A percentile compares a stretch with the other conserved stretches of the same genome.
phyloP scores from a whole-genome alignment of 345 rosid genomes.

The Microthlaspi erraticum region DNA sequence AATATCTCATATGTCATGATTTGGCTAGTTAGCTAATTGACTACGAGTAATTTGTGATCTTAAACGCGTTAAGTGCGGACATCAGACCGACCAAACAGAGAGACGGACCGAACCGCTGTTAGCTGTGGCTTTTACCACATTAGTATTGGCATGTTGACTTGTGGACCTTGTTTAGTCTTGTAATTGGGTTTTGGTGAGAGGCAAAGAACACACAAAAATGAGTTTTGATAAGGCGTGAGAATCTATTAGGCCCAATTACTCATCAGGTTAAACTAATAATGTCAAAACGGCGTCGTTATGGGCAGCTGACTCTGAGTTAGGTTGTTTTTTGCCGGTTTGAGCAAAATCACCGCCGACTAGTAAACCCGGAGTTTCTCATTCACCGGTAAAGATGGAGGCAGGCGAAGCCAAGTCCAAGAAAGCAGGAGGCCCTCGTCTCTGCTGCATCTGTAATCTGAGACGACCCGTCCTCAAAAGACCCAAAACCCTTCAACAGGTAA shows the following conservation, averaged over 20 bases:
- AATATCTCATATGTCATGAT: too few relatives aligned
- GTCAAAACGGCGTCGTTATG: neutral
- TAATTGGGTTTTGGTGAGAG: neutral
- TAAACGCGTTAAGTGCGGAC: too few relatives aligned
- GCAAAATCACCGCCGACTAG: neutral
- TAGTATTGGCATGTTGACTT: too few relatives aligned
- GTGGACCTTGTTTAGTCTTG: neutral
- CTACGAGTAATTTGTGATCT: too few relatives aligned
- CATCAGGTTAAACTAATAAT: neutral
- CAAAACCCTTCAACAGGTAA: slow-evolving; percentile 88
- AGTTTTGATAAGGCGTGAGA: neutral
- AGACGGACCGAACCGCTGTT: too few relatives aligned
- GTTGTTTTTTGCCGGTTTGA: slow-evolving; percentile 14
- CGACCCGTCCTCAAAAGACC: slow-evolving; percentile 84
- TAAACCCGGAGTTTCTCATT: neutral
- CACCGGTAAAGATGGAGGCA: slow-evolving; percentile 49
- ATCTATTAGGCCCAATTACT: slow-evolving; percentile 9
- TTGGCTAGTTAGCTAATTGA: too few relatives aligned
- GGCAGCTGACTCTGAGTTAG: neutral
- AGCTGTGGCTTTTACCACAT: too few relatives aligned
- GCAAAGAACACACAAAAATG: too few relatives aligned
- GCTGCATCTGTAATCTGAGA: slow-evolving; percentile 64
- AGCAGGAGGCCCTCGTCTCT: slow-evolving; percentile 54
- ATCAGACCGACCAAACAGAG: too few relatives aligned
- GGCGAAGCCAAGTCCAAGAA: slow-evolving; percentile 48